These are phyloP conservation scores for Pestalotiopsis sp. DNA, from an alignment of 2,329 filamentous ascomycete genomes.

Conservation along the genomic window DNA sequence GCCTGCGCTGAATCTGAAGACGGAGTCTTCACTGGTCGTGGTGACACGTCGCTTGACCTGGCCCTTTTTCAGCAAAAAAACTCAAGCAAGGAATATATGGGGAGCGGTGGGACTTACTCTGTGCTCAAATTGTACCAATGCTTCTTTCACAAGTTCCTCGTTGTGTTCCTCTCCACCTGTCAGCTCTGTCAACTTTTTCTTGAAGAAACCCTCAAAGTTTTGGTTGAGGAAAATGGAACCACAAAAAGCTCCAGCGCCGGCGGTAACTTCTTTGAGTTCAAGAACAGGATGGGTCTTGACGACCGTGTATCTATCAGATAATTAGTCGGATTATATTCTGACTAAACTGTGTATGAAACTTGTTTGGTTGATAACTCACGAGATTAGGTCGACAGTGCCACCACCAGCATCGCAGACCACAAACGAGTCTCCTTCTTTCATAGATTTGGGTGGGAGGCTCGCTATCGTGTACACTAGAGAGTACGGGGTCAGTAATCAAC, in stretches of 20 bases:
- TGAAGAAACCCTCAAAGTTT: conserved; percentile 45
- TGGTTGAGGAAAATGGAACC: conserved; percentile 51
- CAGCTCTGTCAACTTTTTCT: conserved; percentile 42
- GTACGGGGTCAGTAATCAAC: background rate
- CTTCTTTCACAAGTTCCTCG: conserved; percentile 38
- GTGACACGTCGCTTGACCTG: conserved; percentile 34
- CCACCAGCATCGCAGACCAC: conserved; percentile 56
- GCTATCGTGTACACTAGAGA: background rate
- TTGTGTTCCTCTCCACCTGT: conserved; percentile 43
- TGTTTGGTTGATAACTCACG: conserved; percentile 15
- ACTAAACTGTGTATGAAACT: too few species aligned
- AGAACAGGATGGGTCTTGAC: conserved; percentile 42
- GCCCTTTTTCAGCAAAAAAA: background rate
- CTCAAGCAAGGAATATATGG: too few species aligned
- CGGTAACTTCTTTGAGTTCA: conserved; percentile 49
- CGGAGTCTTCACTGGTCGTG: too few species aligned
- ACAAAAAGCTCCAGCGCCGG: conserved; percentile 49
- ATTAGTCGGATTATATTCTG: background rate
- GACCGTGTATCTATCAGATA: conserved; percentile 40
- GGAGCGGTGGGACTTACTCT: conserved; percentile 6
- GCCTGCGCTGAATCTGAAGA: too few species aligned
- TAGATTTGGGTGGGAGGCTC: conserved; percentile 39
- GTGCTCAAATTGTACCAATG: conserved; percentile 44
- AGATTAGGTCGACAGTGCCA: conserved; percentile 44
- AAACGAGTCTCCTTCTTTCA: conserved; percentile 47